These are phyloP conservation scores for Cephaloascus fragrans DNA, from an alignment of 805 yeast genomes.

Conservation along the genomic window DNA sequence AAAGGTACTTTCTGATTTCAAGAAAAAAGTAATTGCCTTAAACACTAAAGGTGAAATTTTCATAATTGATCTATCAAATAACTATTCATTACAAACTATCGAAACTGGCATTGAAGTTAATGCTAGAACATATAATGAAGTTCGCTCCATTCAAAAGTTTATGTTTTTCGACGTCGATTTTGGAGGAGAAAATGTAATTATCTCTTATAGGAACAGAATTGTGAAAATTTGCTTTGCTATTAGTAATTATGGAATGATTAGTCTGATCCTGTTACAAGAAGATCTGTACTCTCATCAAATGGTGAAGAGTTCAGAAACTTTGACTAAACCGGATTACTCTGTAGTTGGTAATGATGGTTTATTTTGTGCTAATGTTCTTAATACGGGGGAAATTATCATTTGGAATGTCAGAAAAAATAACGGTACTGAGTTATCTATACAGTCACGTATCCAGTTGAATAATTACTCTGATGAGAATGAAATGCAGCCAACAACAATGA, in stretches of 20 bases:
- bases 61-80: constrained; percentile 4
- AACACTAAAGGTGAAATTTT: constrained; percentile 12
- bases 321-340: neutral
- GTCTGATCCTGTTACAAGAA: neutral
- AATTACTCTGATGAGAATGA: constrained; percentile 8
- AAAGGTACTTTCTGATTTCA: constrained; percentile 16
- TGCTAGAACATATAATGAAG: neutral
- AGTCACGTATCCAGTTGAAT: constrained; percentile 7
- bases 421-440: constrained; percentile 3
- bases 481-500: constrained; percentile 10
- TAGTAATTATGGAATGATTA: neutral
- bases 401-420: constrained; percentile 28
- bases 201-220: constrained; percentile 6
- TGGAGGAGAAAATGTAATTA: constrained; percentile 14
- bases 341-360: constrained; percentile 31
- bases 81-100: constrained; percentile 7
- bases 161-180: constrained; percentile 13
- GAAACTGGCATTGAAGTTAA: constrained; percentile 3
- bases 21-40: constrained; percentile 11
- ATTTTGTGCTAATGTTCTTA: constrained; percentile 24
- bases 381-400: constrained; percentile 28
- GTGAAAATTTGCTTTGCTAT: neutral
- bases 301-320: neutral
- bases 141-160: neutral
- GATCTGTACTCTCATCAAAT: neutral